Percentiles rank a stretch among this genome's conserved stretches.
Conservation (phyloP, 1,139 yeast species). For the Yamadazyma atlantica region DNA sequence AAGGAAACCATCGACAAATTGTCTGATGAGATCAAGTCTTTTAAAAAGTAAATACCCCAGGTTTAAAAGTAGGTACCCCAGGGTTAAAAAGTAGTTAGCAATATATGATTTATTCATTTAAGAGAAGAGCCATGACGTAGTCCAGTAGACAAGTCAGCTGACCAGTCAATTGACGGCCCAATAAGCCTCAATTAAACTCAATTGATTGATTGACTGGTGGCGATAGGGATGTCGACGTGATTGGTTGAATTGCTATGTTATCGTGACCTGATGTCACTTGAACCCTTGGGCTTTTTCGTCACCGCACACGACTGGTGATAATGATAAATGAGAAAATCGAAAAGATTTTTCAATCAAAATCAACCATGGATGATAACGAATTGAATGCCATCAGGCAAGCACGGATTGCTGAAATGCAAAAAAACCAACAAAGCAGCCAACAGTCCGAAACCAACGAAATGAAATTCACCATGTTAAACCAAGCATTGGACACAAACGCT, state of each 20-base stretch:
- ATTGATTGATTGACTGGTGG: no score
- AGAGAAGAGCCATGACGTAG: no score
- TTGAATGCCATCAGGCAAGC: constrained; percentile 88
- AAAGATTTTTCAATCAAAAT: neutral
- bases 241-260: no score
- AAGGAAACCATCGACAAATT: constrained; percentile 45
- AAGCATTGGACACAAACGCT: constrained; percentile 76
- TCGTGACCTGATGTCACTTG: no score
- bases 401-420: constrained; percentile 77
- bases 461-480: constrained; percentile 52
- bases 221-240: no score
- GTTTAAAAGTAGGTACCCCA: no score
- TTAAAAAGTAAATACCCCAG: constrained; percentile 40
- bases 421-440: constrained; percentile 32
- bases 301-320: neutral
- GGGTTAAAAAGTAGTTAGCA: no score
- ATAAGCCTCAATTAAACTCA: no score
- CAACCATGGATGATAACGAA: constrained; percentile 71
- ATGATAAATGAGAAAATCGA: neutral
- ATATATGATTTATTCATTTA: no score
- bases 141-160: no score
- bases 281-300: no score
- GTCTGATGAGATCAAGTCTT: constrained; percentile 38
- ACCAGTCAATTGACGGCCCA: no score
- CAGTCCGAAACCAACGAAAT: constrained; percentile 27